These are phyloP conservation scores for Anaeromyces robustus DNA, from an alignment of 192 early-diverging fungal species.

Conservation along the genomic window DNA sequence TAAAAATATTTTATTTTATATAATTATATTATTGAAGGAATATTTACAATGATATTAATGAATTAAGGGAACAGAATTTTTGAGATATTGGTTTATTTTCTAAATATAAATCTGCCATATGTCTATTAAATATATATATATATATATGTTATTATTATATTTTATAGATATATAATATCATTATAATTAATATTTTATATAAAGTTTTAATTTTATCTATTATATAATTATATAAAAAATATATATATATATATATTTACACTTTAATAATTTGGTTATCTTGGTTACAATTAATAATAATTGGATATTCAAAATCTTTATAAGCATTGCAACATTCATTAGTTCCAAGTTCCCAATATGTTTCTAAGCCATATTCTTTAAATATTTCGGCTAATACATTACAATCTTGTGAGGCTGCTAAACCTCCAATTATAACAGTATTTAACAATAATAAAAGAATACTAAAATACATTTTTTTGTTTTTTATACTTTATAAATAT, in stretches of 20 bases:
- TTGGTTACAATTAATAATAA: not conserved
- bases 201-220: too few species aligned
- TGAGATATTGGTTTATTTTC: not conserved
- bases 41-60: not conserved
- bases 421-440: not conserved
- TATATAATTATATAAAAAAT: too few species aligned
- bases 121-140: not conserved
- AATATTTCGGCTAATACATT: not conserved
- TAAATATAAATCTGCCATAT: not conserved
- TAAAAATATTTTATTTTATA: too few species aligned
- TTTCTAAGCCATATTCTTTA: not conserved
- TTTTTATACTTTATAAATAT: too few species aligned
- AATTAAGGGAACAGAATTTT: not conserved
- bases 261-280: not conserved
- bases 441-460: too few species aligned
- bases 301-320: not conserved
- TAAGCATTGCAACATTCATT: not conserved
- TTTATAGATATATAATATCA: too few species aligned
- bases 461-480: too few species aligned
- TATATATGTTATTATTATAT: too few species aligned
- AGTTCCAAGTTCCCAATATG: not conserved
- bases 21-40: too few species aligned
- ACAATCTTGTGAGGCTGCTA: not conserved
- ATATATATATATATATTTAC: not conserved
- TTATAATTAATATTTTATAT: too few species aligned